Evolutionary conservation across 148 eudicot genomes (phyloP).

Genomic region (Rhododendron ovatum): DNA sequence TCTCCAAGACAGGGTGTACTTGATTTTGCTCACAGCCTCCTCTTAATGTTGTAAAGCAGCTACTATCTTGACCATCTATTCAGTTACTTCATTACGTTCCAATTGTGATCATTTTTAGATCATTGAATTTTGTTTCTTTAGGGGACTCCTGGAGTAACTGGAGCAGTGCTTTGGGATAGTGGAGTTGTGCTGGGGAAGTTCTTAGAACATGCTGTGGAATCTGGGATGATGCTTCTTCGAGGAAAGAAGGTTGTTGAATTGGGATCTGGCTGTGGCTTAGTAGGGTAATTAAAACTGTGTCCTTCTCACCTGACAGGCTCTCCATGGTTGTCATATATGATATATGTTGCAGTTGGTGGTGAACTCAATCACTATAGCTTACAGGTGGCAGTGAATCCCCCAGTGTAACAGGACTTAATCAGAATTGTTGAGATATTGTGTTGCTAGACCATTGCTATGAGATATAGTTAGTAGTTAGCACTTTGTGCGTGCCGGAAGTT

Average conservation of each 20-base stretch:
- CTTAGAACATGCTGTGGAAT: slow-evolving; percentile 86
- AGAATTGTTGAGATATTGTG: not conserved
- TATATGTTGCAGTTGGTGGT: not conserved
- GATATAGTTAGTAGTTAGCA: not conserved
- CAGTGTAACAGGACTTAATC: not conserved
- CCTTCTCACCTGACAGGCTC: not conserved
- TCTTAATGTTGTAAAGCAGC: not conserved
- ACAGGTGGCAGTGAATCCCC: not conserved
- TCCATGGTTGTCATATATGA: not conserved
- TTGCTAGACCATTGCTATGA: not conserved
- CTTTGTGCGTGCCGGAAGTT: not conserved
- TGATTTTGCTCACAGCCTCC: not conserved
- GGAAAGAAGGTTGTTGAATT: slow-evolving; percentile 86
- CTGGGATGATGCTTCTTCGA: slow-evolving; percentile 46
- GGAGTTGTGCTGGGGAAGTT: slow-evolving; percentile 83
- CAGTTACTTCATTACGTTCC: not conserved
- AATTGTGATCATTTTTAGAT: not conserved
- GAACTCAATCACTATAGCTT: not conserved
- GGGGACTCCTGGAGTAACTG: slow-evolving; percentile 92
- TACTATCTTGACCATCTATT: not conserved
- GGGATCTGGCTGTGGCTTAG: slow-evolving; percentile 95
- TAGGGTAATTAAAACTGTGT: slow-evolving; percentile 47
- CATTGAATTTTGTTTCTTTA: slow-evolving; percentile 20
- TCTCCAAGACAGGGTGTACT: too few relatives aligned
- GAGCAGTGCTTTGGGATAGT: slow-evolving; percentile 97